These are phyloP conservation scores for Beauveria scarabaeidicola DNA, from an alignment of 2,329 filamentous ascomycete species.

Conservation along the genomic window DNA sequence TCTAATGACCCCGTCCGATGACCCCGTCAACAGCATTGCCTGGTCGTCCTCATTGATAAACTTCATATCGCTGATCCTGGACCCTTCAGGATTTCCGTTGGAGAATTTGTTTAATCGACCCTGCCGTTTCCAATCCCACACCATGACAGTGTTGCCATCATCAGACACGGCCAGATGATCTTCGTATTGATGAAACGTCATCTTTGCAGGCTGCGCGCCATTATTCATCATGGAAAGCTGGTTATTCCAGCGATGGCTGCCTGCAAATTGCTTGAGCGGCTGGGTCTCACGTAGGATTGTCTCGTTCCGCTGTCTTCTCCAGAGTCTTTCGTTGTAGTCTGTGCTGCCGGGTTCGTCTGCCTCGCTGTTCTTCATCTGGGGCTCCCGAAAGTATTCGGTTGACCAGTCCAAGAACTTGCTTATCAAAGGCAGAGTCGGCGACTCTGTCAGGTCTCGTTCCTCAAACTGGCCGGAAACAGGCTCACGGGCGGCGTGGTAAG, in stretches of 20 bases:
- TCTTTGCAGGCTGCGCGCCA: slow-evolving; percentile 77
- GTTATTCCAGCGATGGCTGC: slow-evolving; percentile 79
- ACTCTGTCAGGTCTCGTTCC: slow-evolving; percentile 48
- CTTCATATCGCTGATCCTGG: slow-evolving; percentile 86
- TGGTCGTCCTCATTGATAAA: slow-evolving; percentile 99
- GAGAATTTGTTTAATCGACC: slow-evolving; percentile 75
- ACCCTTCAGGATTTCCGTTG: slow-evolving; percentile 86
- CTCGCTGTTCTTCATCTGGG: slow-evolving; percentile 95
- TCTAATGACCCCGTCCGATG: slow-evolving; percentile 88
- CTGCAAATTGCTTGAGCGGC: slow-evolving; percentile 81
- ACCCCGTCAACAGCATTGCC: slow-evolving; percentile 87
- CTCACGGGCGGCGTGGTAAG: slow-evolving; percentile 67
- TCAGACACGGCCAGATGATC: slow-evolving; percentile 91
- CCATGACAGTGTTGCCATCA: slow-evolving; percentile 78
- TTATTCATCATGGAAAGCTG: slow-evolving; percentile 81
- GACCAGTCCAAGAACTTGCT: slow-evolving; percentile 93
- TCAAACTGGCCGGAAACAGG: slow-evolving; percentile 72
- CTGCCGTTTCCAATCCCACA: slow-evolving; percentile 89
- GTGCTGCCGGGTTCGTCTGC: slow-evolving; percentile 92
- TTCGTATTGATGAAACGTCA: slow-evolving; percentile 97
- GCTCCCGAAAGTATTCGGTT: slow-evolving; percentile 94
- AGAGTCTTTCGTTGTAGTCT: slow-evolving; percentile 91
- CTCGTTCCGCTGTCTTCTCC: slow-evolving; percentile 88
- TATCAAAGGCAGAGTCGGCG: slow-evolving; percentile 62
- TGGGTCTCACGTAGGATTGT: slow-evolving; percentile 87